A percentile compares a stretch with the other conserved stretches of the same genome.
These are phyloP conservation scores for Fusarium drepaniforme DNA, from an alignment of 2,329 filamentous ascomycete species.

Conservation along the genomic window DNA sequence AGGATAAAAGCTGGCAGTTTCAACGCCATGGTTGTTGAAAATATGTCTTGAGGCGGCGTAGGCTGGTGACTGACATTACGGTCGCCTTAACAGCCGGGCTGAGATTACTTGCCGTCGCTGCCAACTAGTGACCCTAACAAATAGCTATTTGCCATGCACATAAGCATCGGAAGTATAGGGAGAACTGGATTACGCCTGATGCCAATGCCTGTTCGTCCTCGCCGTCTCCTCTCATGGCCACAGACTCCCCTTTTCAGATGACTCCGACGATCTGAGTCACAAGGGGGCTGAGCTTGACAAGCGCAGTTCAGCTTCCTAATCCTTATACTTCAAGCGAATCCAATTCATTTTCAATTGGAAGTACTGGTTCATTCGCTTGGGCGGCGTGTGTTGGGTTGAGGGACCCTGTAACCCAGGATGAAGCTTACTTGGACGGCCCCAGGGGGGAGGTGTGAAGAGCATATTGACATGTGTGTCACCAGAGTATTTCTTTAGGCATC, in stretches of 20 bases:
- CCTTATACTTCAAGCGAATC: neutral
- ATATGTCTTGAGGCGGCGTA: neutral
- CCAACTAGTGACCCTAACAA: neutral
- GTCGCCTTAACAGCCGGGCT: neutral
- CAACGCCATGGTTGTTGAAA: neutral
- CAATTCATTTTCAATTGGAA: neutral
- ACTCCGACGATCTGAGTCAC: neutral
- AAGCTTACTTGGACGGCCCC: neutral
- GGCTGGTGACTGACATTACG: neutral
- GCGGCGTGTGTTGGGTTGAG: neutral
- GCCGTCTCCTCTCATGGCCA: neutral
- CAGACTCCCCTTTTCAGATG: neutral
- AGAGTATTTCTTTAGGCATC: neutral
- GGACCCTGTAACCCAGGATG: neutral
- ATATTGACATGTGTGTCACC: neutral
- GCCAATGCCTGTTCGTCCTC: neutral
- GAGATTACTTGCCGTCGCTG: neutral
- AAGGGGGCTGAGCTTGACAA: neutral
- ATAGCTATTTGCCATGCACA: neutral
- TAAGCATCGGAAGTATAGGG: neutral
- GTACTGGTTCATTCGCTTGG: neutral
- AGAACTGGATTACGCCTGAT: neutral
- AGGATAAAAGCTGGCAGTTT: too few relatives aligned
- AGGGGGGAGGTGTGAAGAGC: neutral
- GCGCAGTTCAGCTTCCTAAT: neutral